Evolutionary conservation across 306 rosid species (phyloP).

Genomic region (Gynostemma pentaphyllum): DNA sequence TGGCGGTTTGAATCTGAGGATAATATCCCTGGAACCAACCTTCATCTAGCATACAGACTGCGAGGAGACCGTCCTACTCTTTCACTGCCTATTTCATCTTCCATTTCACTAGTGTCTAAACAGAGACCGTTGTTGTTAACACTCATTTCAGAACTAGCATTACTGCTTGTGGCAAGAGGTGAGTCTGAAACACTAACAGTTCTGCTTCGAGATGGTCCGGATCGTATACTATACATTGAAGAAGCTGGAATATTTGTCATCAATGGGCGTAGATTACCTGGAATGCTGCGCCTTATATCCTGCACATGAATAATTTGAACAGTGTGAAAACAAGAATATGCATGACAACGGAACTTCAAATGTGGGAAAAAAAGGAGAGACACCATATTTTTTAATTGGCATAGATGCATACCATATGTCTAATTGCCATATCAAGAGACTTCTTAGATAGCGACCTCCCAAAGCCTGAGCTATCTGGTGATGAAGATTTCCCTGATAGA

Average conservation of each 20-base stretch:
- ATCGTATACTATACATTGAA: constrained; percentile 86
- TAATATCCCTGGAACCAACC: neutral
- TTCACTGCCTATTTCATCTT: constrained; percentile 71
- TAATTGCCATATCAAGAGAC: constrained; percentile 93
- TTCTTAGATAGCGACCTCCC: constrained; percentile 95
- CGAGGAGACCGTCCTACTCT: constrained; percentile 64
- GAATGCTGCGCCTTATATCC: constrained; percentile 90
- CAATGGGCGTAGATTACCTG: constrained; percentile 74
- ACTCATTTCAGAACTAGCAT: constrained; percentile 88
- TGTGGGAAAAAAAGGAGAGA: too few relatives aligned
- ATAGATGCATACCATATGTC: constrained; percentile 69
- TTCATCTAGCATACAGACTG: constrained; percentile 52
- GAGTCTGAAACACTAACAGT: constrained; percentile 74
- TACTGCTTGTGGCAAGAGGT: constrained; percentile 90
- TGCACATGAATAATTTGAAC: constrained; percentile 13
- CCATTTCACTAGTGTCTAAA: constrained; percentile 60
- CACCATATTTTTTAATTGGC: too few relatives aligned
- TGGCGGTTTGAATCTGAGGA: neutral
- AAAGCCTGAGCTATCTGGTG: constrained; percentile 85
- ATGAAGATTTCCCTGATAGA: constrained; percentile 68
- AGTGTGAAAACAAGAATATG: constrained; percentile 1
- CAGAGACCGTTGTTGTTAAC: constrained; percentile 83
- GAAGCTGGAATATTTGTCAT: constrained; percentile 98
- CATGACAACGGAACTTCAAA: neutral
- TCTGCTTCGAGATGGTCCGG: constrained; percentile 76